Conservation (phyloP, 306 rosid species). For the Cicer arietinum region DNA sequence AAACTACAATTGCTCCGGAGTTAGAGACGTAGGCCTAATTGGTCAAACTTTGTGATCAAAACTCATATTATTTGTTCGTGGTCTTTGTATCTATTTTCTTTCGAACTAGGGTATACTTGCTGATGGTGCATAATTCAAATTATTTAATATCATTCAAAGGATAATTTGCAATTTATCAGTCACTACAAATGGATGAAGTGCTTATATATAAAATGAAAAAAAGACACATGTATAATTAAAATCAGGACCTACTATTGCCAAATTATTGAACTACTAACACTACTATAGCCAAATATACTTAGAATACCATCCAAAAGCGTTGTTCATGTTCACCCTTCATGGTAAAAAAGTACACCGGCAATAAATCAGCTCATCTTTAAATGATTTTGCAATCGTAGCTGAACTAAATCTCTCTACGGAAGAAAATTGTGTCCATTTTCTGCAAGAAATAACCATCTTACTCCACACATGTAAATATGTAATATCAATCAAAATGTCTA, state of each 20-base stretch:
- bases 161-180: not conserved
- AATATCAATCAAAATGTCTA: conserved; percentile 2
- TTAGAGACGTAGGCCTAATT: too few species aligned
- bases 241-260: conserved; percentile 17
- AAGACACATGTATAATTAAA: not conserved
- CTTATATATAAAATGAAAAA: too few species aligned
- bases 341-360: conserved; percentile 9
- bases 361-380: not conserved
- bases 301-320: conserved; percentile 4
- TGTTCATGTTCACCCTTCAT: not conserved
- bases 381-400: conserved; percentile 7
- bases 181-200: not conserved
- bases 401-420: conserved; percentile 10
- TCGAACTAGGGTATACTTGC: too few species aligned
- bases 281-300: not conserved
- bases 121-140: not conserved
- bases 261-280: not conserved
- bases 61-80: too few species aligned
- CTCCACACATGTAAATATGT: not conserved
- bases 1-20: too few species aligned
- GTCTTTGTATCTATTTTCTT: too few species aligned
- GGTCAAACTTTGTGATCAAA: too few species aligned
- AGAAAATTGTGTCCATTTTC: not conserved
- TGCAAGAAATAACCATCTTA: not conserved
- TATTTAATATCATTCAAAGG: not conserved